Percentiles rank a stretch among this genome's conserved stretches.
Conservation (phyloP, 192 early-diverging fungal genomes). For the Umbelopsis sp. region DNA sequence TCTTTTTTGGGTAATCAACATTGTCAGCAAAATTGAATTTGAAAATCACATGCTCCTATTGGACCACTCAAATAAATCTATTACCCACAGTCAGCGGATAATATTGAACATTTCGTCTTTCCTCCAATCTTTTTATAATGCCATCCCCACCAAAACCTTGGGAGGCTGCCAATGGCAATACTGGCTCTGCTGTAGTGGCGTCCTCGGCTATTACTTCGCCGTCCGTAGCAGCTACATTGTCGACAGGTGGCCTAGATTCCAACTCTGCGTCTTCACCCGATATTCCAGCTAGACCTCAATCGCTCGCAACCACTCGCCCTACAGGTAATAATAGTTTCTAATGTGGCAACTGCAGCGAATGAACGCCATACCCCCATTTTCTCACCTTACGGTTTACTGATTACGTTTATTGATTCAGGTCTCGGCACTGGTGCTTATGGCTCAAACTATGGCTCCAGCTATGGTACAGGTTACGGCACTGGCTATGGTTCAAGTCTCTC, state of each 20-base stretch:
- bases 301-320: slow-evolving; percentile 24
- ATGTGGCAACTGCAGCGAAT: neutral
- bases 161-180: slow-evolving; percentile 58
- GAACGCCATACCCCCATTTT: neutral
- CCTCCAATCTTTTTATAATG: slow-evolving; percentile 29
- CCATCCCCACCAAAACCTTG: slow-evolving; percentile 77
- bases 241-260: slow-evolving; percentile 17
- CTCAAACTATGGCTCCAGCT: slow-evolving; percentile 43
- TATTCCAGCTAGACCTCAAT: slow-evolving; percentile 45
- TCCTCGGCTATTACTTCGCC: slow-evolving; percentile 32
- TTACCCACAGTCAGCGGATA: neutral
- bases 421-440: slow-evolving; percentile 43
- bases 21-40: too few species aligned
- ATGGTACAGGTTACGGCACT: slow-evolving; percentile 37
- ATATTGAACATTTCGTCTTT: slow-evolving; percentile 7
- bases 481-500: slow-evolving; percentile 47
- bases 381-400: slow-evolving; percentile 5
- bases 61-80: too few species aligned
- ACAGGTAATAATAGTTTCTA: slow-evolving; percentile 12
- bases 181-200: slow-evolving; percentile 21
- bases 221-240: slow-evolving; percentile 35
- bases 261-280: slow-evolving; percentile 41
- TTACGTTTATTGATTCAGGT: slow-evolving; percentile 26
- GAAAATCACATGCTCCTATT: too few species aligned
- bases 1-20: too few species aligned